These are phyloP conservation scores for Phytophthora pistaciae DNA, from an alignment of 352 stramenopile genomes.

Conservation along the genomic window DNA sequence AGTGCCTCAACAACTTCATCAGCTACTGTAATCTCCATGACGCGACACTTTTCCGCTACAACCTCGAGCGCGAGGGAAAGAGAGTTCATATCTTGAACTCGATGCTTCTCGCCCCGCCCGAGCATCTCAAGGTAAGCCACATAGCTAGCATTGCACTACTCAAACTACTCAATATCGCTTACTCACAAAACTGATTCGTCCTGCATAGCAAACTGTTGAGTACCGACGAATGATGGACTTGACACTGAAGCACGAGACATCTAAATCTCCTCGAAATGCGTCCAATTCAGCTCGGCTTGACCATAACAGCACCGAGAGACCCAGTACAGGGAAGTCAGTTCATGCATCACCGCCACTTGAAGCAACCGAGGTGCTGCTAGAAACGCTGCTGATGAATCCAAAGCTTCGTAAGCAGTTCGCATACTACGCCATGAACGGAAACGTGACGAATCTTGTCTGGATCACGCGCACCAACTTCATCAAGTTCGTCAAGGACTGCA, in stretches of 20 bases:
- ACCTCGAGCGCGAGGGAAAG: slow-evolving; percentile 63
- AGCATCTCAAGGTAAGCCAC: slow-evolving; percentile 53
- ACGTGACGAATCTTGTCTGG: slow-evolving; percentile 70
- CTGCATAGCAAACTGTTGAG: slow-evolving; percentile 39
- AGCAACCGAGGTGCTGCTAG: slow-evolving; percentile 26
- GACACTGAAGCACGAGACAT: slow-evolving; percentile 33
- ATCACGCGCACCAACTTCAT: slow-evolving; percentile 71
- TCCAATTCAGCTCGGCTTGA: not conserved
- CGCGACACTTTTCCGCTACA: slow-evolving; percentile 53
- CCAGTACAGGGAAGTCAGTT: slow-evolving; percentile 1
- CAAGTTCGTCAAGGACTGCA: slow-evolving; percentile 74
- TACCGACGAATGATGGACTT: slow-evolving; percentile 55
- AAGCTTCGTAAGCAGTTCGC: slow-evolving; percentile 73
- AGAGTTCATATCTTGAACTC: slow-evolving; percentile 71
- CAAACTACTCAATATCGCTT: not conserved
- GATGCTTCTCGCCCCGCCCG: slow-evolving; percentile 53
- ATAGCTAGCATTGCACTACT: not conserved
- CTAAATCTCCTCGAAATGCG: slow-evolving; percentile 6
- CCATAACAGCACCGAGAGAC: not conserved
- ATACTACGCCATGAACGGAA: slow-evolving; percentile 71
- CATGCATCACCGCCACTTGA: slow-evolving; percentile 5
- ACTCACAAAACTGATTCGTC: not conserved
- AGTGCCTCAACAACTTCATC: slow-evolving; percentile 73
- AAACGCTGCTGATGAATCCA: slow-evolving; percentile 54
- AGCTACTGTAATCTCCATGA: slow-evolving; percentile 56